A percentile compares a stretch with the other conserved stretches of the same genome.
These are phyloP conservation scores for Amanita jacksonii DNA, from an alignment of 768 basidiomycete species.

Conservation along the genomic window DNA sequence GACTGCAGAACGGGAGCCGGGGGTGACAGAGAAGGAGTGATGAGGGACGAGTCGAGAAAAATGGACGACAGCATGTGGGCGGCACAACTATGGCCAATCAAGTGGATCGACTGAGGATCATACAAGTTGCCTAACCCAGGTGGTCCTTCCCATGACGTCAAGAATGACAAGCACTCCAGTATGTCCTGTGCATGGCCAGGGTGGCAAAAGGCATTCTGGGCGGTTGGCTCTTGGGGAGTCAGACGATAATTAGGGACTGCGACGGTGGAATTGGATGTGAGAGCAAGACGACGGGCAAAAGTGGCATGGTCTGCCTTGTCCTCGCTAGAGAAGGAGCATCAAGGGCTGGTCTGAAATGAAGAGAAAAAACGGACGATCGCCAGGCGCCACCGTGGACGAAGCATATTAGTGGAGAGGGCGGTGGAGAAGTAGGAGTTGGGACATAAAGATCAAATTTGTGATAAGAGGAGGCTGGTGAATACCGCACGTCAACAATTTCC, in stretches of 20 bases:
- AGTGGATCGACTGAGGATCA: slow-evolving; percentile 35
- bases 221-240: slow-evolving; percentile 33
- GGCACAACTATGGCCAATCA: slow-evolving; percentile 75
- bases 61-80: slow-evolving; percentile 74
- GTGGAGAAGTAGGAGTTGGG: slow-evolving; percentile 15
- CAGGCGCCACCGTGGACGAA: slow-evolving; percentile 85
- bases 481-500: slow-evolving; percentile 27
- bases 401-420: slow-evolving; percentile 37
- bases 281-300: slow-evolving; percentile 45
- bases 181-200: slow-evolving; percentile 65
- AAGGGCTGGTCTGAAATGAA: slow-evolving; percentile 4
- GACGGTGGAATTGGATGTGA: slow-evolving; percentile 43
- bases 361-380: slow-evolving; percentile 45
- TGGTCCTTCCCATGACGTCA: slow-evolving; percentile 38
- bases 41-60: slow-evolving; percentile 42
- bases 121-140: slow-evolving; percentile 18
- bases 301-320: slow-evolving; percentile 54
- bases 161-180: slow-evolving; percentile 50
- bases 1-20: slow-evolving; percentile 29
- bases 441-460: slow-evolving; percentile 51
- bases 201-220: slow-evolving; percentile 40
- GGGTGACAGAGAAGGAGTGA: slow-evolving; percentile 37
- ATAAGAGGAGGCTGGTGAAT: slow-evolving; percentile 20
- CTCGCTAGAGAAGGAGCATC: slow-evolving; percentile 35
- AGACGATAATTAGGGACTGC: slow-evolving; percentile 75